A percentile compares a stretch with the other conserved stretches of the same genome.
Evolutionary conservation across 306 rosid species (phyloP).

Genomic region (apple (Malus domestica)): DNA sequence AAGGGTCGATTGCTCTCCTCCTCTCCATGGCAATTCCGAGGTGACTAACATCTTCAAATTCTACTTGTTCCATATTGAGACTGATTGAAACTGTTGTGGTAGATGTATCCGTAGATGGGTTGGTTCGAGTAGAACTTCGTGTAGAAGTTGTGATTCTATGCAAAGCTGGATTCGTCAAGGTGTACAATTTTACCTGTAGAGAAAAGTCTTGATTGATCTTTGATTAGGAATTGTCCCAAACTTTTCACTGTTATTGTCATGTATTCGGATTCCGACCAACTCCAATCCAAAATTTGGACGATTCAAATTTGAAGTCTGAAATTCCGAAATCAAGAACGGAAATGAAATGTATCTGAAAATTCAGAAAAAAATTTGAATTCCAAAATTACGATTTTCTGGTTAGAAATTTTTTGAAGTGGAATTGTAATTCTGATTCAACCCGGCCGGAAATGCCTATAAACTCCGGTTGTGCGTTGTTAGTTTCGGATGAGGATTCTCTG

Average conservation of each 20-base stretch:
- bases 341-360: too few species aligned
- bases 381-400: too few species aligned
- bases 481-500: too few species aligned
- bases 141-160: not conserved
- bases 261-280: too few species aligned
- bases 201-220: not conserved
- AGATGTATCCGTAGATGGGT: not conserved
- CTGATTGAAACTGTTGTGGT: slow-evolving; percentile 2
- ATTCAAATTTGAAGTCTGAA: too few species aligned
- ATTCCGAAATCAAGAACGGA: too few species aligned
- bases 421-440: too few species aligned
- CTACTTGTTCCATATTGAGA: not conserved
- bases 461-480: not conserved
- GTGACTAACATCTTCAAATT: not conserved
- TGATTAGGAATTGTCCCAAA: not conserved
- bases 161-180: not conserved
- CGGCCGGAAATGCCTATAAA: not conserved
- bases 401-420: too few species aligned
- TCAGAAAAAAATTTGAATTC: too few species aligned
- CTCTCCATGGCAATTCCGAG: not conserved
- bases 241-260: not conserved
- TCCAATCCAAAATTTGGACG: too few species aligned
- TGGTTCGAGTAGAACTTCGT: not conserved
- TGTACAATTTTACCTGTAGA: not conserved
- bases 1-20: slow-evolving; percentile 8